These are phyloP conservation scores for Saccharomycopsis oosterbeekiorum DNA, from an alignment of 805 yeast genomes.

Conservation along the genomic window DNA sequence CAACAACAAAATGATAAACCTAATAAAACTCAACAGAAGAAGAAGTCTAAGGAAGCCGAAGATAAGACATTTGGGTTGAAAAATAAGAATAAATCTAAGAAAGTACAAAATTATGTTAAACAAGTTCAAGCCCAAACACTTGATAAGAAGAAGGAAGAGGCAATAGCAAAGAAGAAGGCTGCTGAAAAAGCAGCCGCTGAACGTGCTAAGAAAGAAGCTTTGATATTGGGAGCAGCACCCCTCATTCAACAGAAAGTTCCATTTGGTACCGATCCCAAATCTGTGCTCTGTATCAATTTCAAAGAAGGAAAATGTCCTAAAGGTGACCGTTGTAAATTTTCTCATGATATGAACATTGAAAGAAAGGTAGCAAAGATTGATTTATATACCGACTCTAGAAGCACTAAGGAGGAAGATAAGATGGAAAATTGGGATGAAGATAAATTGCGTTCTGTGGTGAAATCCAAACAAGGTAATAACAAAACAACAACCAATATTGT, in stretches of 20 bases:
- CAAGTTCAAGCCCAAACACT: slow-evolving; percentile 60
- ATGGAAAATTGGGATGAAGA: slow-evolving; percentile 98
- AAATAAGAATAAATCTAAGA: slow-evolving; percentile 89
- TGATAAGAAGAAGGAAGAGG: slow-evolving; percentile 39
- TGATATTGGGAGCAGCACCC: slow-evolving; percentile 44
- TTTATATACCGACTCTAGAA: slow-evolving; percentile 81
- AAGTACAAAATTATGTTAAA: slow-evolving; percentile 64
- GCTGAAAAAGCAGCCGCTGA: slow-evolving; percentile 92
- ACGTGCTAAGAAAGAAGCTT: slow-evolving; percentile 74
- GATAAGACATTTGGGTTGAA: slow-evolving; percentile 95
- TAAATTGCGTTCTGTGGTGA: slow-evolving; percentile 75
- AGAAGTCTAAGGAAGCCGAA: slow-evolving; percentile 50
- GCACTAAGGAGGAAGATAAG: slow-evolving; percentile 63
- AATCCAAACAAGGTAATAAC: slow-evolving; percentile 90
- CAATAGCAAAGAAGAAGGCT: slow-evolving; percentile 53
- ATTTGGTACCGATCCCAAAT: slow-evolving; percentile 95
- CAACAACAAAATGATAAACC: slow-evolving; percentile 40
- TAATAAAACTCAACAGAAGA: slow-evolving; percentile 48
- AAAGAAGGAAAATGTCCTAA: slow-evolving; percentile 78
- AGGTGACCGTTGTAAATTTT: slow-evolving; percentile 79
- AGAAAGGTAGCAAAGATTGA: slow-evolving; percentile 87
- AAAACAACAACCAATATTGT: slow-evolving; percentile 90
- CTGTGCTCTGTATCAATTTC: slow-evolving; percentile 83
- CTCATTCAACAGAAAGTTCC: slow-evolving; percentile 79
- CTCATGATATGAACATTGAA: slow-evolving; percentile 79